Base-by-base conservation (phyloP, 78 protist genomes). In the Acrasis kona region DNA sequence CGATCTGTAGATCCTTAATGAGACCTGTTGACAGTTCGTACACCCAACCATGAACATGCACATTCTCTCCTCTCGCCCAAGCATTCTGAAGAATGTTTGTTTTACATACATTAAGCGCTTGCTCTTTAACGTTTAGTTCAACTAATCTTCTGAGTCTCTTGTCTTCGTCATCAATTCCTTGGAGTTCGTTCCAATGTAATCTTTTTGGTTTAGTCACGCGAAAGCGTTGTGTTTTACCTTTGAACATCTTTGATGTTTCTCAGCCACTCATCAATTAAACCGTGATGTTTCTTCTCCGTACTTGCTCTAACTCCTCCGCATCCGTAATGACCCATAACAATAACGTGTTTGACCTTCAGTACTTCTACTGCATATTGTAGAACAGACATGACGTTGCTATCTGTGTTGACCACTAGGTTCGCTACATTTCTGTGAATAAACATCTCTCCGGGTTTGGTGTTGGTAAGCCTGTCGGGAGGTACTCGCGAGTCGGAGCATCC, bases 391-490 rank as follows among this genome's bases (percentile, higher is more conserved):
- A 71, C 38, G 70, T 89, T 93, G 42, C 79, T 35, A 57, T 93
- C 97, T 7, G 87, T 78, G 72, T 78, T 77, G 29, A 81, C 71
- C 27, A 91, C 92, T 3, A 88, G 27, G 78, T 89, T 91, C 39
- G 94, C 97, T 30, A 93, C 82, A 71, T 93, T 93, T 28, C 97
- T 82, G 80, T 88, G 94, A 29, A 93, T 95, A 72, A 93, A 93
- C 8, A 93, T 41, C 32, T 87, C 84, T 6, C 94, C 95, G 6
- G 82, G 77, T 7, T 30, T 81, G 8, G 85, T 35, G 12, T 91
- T 92, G 31, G 84, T 75, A 50, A 87, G 12, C 41, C 67, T 70
- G 34, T 81, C 85, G 31, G 92, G 90, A n/a, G 95, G 91, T 1
- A 94, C 96, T n/a, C 97, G 84, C 30, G 87, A 40, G 81, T 94